These are phyloP conservation scores for Brassica rapa DNA, from an alignment of 345 rosid species.

Conservation along the genomic window DNA sequence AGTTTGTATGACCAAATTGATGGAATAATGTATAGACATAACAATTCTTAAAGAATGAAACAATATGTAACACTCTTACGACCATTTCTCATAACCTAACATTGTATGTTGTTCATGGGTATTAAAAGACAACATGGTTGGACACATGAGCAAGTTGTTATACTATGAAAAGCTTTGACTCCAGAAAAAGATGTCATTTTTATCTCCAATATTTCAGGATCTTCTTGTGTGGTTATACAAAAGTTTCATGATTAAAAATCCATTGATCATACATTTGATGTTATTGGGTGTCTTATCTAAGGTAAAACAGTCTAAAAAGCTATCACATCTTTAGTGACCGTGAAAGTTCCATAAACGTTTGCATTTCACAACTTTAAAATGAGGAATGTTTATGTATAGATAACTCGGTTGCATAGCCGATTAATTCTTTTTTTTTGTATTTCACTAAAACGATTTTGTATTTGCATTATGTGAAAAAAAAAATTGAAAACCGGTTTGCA, in stretches of 20 bases:
- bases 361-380: no score
- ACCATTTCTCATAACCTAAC: background rate
- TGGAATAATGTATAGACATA: no score
- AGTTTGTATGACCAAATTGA: no score
- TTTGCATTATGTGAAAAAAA: background rate
- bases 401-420: background rate
- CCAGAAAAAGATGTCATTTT: background rate
- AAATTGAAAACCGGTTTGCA: no score
- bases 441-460: background rate
- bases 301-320: background rate
- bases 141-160: background rate
- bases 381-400: no score
- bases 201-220: background rate
- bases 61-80: no score
- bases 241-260: background rate
- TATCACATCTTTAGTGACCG: background rate
- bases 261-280: background rate
- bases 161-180: background rate
- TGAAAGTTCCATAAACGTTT: background rate
- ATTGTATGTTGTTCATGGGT: background rate
- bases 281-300: background rate
- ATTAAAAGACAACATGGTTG: background rate
- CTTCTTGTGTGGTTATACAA: background rate
- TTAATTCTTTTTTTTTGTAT: background rate
- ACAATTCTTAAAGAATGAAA: no score